These are phyloP conservation scores for Eucalyptus grandis DNA, from an alignment of 345 rosid genomes.

Conservation along the genomic window DNA sequence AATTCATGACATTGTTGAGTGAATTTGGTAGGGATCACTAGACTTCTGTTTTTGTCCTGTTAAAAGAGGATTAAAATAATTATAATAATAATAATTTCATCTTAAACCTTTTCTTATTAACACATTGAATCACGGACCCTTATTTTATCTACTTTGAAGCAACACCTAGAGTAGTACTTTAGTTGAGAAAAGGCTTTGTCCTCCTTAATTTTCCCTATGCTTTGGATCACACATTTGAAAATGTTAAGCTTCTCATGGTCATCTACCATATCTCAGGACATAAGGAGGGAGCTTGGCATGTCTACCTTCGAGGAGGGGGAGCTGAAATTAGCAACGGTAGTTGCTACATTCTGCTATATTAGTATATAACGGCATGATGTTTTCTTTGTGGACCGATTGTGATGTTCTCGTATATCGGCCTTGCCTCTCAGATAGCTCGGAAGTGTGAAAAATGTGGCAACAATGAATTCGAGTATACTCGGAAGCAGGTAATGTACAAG, in stretches of 20 bases:
- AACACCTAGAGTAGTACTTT: not conserved
- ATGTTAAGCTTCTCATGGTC: not conserved
- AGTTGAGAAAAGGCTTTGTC: not conserved
- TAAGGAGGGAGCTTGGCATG: constrained; percentile 30
- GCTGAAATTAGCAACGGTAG: constrained; percentile 6
- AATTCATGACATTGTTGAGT: not conserved
- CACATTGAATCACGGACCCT: not conserved
- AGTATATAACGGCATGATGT: not conserved
- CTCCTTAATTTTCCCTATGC: not conserved
- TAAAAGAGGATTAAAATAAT: not conserved
- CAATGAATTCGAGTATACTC: constrained; percentile 12
- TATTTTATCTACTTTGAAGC: not conserved
- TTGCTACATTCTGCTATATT: not conserved
- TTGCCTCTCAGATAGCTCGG: constrained; percentile 8
- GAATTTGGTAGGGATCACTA: not conserved
- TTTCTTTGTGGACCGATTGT: not conserved
- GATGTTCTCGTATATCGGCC: not conserved
- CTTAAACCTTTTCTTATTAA: not conserved
- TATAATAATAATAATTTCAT: not conserved
- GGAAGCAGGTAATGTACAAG: constrained; percentile 18
- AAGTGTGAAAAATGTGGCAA: constrained; percentile 29
- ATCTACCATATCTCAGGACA: constrained; percentile 7
- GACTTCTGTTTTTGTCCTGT: not conserved
- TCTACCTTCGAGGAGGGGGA: constrained; percentile 12
- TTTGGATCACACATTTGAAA: not conserved